These are phyloP conservation scores for Pythium rhizo-oryzae DNA, from an alignment of 352 stramenopile genomes.

Conservation along the genomic window DNA sequence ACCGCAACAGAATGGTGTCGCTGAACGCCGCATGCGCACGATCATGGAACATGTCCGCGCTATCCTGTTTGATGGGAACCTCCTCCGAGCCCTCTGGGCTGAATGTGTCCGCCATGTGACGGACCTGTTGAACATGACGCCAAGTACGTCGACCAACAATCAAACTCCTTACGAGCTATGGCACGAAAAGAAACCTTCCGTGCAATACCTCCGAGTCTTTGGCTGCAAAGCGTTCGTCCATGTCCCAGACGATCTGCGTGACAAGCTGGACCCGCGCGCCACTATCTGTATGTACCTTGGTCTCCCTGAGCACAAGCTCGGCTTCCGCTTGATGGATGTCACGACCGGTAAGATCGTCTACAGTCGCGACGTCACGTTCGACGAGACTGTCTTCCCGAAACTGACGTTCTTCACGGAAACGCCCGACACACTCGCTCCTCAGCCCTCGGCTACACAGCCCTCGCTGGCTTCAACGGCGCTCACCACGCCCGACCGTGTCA, in stretches of 20 bases:
- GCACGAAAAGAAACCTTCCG: conserved; percentile 10
- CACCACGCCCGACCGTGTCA: too few species aligned
- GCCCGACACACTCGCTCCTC: too few species aligned
- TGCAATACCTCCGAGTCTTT: conserved; percentile 19
- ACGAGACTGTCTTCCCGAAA: conserved; percentile 4
- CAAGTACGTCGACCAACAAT: background rate
- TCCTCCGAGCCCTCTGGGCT: conserved; percentile 12
- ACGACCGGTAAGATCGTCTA: conserved; percentile 9
- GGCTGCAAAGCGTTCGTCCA: conserved; percentile 13
- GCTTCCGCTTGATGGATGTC: conserved; percentile 13
- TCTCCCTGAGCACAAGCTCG: conserved; percentile 9
- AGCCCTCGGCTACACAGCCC: too few species aligned
- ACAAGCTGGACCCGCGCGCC: conserved; percentile 16
- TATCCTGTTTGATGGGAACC: conserved; percentile 20
- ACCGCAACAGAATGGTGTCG: conserved; percentile 20
- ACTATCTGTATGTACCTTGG: conserved; percentile 19
- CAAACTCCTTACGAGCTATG: conserved; percentile 15
- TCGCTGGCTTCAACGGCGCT: too few species aligned
- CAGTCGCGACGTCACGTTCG: conserved; percentile 14
- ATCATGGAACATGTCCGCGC: conserved; percentile 10
- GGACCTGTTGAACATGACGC: conserved; percentile 23
- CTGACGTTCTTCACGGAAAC: background rate
- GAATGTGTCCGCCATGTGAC: conserved; percentile 13
- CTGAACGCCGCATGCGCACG: conserved; percentile 20
- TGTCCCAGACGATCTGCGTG: background rate